Evolutionary conservation across 2,329 filamentous ascomycete species (phyloP), one percentile per base, ranked within the genome.

Genomic region (Pseudogymnoascus sp.): DNA sequence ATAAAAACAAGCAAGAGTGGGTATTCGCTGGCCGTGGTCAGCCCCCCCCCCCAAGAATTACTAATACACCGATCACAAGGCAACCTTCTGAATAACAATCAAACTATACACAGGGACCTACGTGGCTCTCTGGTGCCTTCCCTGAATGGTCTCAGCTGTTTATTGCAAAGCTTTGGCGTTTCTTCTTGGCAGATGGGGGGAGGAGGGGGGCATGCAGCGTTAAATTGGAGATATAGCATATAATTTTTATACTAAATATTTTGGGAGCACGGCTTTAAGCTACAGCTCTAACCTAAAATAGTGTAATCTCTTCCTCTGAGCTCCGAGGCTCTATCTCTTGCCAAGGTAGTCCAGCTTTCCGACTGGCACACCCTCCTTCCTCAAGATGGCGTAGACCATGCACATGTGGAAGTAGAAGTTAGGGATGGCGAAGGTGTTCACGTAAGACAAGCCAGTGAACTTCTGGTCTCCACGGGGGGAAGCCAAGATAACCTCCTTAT

Each of bases 341-440:
- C 67, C 69, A 41, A 85, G 66, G 70, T 76, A 89, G 68, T 87
- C 82, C 60, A 65, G 41, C 78, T 89, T 89, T 35, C 84, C 84
- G 15, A 90, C n/a, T 0, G 77, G 74, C 27, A 87, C 82, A 1
- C 86, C 86, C 73, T 84, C 79, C 68, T 78, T 80, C 64, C 86
- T 77, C 70, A 89, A 69, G 62, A 89, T 83, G 21, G 73, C 76
- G 74, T 89, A 89, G 8, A 82, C 77, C 10, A 79, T 85, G 2
- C 73, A 78, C 12, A 83, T 66, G 70, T 89, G 87, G 73, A 89
- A 90, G 75, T 79, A 87, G 67, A 87, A 73, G 68, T 88, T 87
- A 21, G 86, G 84, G 44, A 85, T 62, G 3, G 74, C 77, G 71
- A 79, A 84, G 2, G 73, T 73, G 41, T 73, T 69, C 21, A 82